phyloP scores from a whole-genome alignment of 305 asterid genomes.

The Fraxinus paxiana region DNA sequence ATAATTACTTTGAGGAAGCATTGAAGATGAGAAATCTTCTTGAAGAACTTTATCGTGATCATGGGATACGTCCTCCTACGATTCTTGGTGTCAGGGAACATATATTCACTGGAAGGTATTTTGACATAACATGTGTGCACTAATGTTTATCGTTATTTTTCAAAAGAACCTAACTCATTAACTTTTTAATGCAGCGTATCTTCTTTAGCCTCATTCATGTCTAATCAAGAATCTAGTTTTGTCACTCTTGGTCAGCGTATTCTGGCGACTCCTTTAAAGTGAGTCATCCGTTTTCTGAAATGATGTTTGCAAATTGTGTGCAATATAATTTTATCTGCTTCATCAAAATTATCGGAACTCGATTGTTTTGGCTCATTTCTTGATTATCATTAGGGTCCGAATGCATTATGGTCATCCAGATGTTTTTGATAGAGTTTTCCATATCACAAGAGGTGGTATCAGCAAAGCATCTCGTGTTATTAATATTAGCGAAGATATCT shows the following conservation, averaged over 20 bases:
- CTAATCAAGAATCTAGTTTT: slow-evolving; percentile 92
- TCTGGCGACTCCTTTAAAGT: slow-evolving; percentile 87
- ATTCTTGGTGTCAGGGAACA: slow-evolving; percentile 99
- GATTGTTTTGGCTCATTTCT: slow-evolving; percentile 20
- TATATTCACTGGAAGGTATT: slow-evolving; percentile 92
- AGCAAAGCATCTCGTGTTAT: slow-evolving; percentile 96
- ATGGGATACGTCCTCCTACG: slow-evolving; percentile 78
- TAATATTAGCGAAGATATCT: slow-evolving; percentile 93
- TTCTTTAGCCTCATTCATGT: slow-evolving; percentile 92
- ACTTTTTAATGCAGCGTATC: slow-evolving; percentile 69
- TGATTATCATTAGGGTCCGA: slow-evolving; percentile 67
- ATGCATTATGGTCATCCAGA: slow-evolving; percentile 99
- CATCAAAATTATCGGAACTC: neutral
- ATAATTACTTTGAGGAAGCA: slow-evolving; percentile 96
- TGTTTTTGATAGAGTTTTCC: slow-evolving; percentile 93
- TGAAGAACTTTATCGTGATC: slow-evolving; percentile 72
- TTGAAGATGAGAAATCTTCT: slow-evolving; percentile 95
- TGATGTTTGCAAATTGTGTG: slow-evolving; percentile 10
- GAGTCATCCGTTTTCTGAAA: slow-evolving; percentile 35
- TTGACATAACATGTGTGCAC: slow-evolving; percentile 13
- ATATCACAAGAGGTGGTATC: slow-evolving; percentile 94
- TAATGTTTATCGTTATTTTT: neutral
- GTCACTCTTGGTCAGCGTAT: slow-evolving; percentile 99
- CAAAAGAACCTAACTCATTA: slow-evolving; percentile 25
- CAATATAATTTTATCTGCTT: slow-evolving; percentile 12